Evolutionary conservation across 169 alveolate genomes (phyloP), one percentile per base, ranked within the genome.

Genomic region (Fabrea salina): DNA sequence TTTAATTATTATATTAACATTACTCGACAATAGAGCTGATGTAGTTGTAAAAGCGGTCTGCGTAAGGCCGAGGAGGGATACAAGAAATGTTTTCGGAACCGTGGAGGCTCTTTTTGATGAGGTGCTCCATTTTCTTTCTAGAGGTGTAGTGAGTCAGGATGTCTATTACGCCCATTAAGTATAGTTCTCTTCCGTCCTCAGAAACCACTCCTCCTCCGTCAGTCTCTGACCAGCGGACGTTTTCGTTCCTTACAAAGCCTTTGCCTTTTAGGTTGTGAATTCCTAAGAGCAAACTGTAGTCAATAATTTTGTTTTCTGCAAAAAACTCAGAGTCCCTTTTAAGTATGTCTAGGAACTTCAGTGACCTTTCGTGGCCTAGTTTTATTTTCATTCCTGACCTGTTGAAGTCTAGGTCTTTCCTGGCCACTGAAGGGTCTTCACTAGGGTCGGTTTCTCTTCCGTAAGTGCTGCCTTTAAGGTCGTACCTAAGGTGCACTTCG

Each of bases 241-340:
- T 8, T 5, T 25, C 33, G 49, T 58, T 32, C 11, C 16, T 58
- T 1, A 58, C 33, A 25, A 30, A 37, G 0, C 2, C 33, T 25
- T 58, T 51, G 27, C 8, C 27, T 51, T 58, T 27, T 1, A 58
- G 7, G n/a, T 77, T 35, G 83, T 91, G 95, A 40, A 93, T 82
- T 32, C 97, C 97, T 22, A 93, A 77, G 11, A 93, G 85, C 50
- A 93, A 72, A 58, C 94, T 86, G 64, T 93, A 93, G 82, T 93
- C 97, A 22, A 89, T 89, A 25, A 92, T 88, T 5, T 89, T 84
- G 68, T 82, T 83, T 78, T 85, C 43, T 22, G 86, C 88, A 64
- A 93, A 88, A 75, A 93, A 91, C n/a, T 83, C 43, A 2, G 90
- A 82, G 79, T 70, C 79, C 25, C 40, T 70, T 44, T 70, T 66